phyloP scores from a whole-genome alignment of 805 yeast genomes.

The Yarrowia sp. region DNA sequence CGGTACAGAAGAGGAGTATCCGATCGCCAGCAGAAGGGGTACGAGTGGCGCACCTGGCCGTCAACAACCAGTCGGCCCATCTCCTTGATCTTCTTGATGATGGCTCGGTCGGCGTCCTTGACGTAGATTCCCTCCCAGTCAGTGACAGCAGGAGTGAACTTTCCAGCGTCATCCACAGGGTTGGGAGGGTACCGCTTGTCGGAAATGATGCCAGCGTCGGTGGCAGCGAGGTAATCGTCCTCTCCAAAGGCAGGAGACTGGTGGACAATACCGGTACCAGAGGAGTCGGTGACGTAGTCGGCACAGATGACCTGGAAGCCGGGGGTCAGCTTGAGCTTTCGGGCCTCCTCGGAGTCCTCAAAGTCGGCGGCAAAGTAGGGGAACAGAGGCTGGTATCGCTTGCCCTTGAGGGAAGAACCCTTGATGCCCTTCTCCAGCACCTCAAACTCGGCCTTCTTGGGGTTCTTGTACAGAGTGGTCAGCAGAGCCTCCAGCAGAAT shows the following conservation, averaged over 20 bases:
- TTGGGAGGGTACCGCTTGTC: conserved; percentile 76
- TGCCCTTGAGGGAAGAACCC: conserved; percentile 79
- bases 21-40: conserved; percentile 99
- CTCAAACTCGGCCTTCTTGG: conserved; percentile 81
- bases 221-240: conserved; percentile 86
- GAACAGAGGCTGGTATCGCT: conserved; percentile 78
- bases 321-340: conserved; percentile 32
- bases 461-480: conserved; percentile 87
- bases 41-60: conserved; percentile 87
- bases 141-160: conserved; percentile 68
- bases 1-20: conserved; percentile 96
- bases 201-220: conserved; percentile 67
- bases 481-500: conserved; percentile 81
- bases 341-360: conserved; percentile 44
- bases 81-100: conserved; percentile 78
- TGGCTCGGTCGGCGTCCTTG: conserved; percentile 90
- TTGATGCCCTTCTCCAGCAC: conserved; percentile 65
- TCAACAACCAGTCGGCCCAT: conserved; percentile 70
- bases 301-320: conserved; percentile 82
- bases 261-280: conserved; percentile 99
- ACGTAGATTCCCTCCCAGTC: conserved; percentile 82
- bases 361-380: conserved; percentile 73
- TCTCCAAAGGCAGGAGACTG: conserved; percentile 99
- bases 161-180: conserved; percentile 92
- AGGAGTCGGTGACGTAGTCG: conserved; percentile 82